Conservation (phyloP, 2,329 filamentous ascomycete genomes). For the Trichoderma guizhouense region DNA sequence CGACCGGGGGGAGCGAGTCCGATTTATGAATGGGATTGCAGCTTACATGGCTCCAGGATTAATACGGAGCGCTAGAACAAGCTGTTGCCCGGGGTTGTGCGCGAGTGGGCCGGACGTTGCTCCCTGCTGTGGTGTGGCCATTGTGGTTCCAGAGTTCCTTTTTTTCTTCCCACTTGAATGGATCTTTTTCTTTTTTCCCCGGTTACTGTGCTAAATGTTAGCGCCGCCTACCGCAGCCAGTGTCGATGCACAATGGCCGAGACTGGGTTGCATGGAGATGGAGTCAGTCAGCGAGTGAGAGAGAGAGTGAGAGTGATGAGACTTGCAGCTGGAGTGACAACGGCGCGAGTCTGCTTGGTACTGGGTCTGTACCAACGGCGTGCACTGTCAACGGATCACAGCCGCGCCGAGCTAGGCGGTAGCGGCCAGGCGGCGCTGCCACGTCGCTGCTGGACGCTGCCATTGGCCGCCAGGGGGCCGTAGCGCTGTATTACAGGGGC, state of each 20-base stretch:
- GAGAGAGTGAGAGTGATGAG: not conserved
- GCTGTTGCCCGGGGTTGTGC: not conserved
- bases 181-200: not conserved
- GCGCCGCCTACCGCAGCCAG: not conserved
- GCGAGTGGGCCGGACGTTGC: not conserved
- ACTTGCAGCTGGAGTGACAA: not conserved
- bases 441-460: slow-evolving; percentile 10
- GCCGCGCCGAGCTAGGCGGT: slow-evolving; percentile 10
- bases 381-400: slow-evolving; percentile 12
- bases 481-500: slow-evolving; percentile 17
- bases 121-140: not conserved
- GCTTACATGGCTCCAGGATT: slow-evolving; percentile 8
- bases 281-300: not conserved
- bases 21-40: slow-evolving; percentile 7
- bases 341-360: not conserved
- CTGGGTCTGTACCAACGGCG: not conserved
- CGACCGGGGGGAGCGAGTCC: slow-evolving; percentile 4
- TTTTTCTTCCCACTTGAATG: not conserved
- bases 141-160: not conserved
- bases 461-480: slow-evolving; percentile 8
- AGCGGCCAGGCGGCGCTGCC: slow-evolving; percentile 6
- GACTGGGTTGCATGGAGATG: not conserved
- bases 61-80: slow-evolving; percentile 17
- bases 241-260: not conserved
- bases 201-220: not conserved